Base-by-base conservation (phyloP, 2,329 filamentous ascomycete genomes). In the Podosphaera xanthii region DNA sequence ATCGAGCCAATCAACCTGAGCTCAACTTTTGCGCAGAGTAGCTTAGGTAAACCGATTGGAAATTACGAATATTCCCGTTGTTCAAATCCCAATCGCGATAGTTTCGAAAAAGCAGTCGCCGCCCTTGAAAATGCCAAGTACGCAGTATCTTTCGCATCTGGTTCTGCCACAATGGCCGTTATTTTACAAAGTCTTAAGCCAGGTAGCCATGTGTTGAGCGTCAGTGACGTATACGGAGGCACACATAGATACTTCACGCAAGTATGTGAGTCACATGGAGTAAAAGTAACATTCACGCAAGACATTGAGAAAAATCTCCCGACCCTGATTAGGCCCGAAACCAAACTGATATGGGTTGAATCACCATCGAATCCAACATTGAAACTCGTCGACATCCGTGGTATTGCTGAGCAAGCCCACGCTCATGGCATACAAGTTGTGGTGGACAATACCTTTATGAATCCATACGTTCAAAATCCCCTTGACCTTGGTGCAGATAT, bases 191-290 rank as follows among this genome's bases (percentile, higher is more conserved):
- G 87, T 65, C 80, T 98, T 60, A 89, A 91, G 33, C 78, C 86
- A 10, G 90, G 89, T 62, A 92, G 87, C 55, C 92, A 98, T 74
- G 87, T 98, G 67, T 84, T 98, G 67, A 96, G 89, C 62, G 88
- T 98, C 55, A 94, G 89, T 53, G 92, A 98, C 71, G 90, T 98
- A 67, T 98, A 98, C 72, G 92, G 92, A 66, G 92, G 92, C 66
- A 98, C 92, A 49, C 92, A 98, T 75, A 81, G 92, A 68, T 98
- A 98, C 77, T 98, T 98, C 77, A 98, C 92, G 64, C 90, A 96
- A 74, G 92, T 97, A 57, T 92, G 92, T 60, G 83, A 87, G 67
- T 89, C 92, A 34, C 92, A 98, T 72, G 88, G 91, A 67, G 88
- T 98, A 59, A 82, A 86, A 66, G 92, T 97, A 62, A 94, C 91